Evolutionary conservation across 225 moss, liverwort and hornwort species (phyloP).

Genomic region (Pseudisothecium myosuroides): DNA sequence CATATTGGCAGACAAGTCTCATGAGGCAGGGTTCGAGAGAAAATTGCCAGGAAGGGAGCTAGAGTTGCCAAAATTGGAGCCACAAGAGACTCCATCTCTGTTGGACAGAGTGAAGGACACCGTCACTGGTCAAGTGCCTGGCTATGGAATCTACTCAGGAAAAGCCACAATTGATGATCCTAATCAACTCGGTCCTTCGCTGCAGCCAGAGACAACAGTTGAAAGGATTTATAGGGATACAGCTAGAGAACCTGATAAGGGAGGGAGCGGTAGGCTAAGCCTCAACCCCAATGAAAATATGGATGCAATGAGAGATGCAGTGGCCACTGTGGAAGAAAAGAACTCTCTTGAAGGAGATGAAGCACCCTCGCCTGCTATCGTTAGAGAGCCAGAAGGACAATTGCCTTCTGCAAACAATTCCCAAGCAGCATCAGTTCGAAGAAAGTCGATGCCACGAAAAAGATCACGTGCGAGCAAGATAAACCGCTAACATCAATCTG

Average conservation of each 20-base stretch:
- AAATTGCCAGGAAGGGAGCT: background rate
- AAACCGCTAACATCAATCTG: background rate
- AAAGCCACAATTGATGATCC: slow-evolving; percentile 3
- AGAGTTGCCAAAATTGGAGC: background rate
- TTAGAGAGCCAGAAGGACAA: background rate
- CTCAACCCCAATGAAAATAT: background rate
- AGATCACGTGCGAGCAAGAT: background rate
- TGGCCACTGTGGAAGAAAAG: background rate
- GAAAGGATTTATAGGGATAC: background rate
- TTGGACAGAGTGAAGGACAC: slow-evolving; percentile 16
- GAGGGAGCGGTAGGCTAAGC: background rate
- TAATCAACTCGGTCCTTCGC: background rate
- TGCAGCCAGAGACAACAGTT: background rate
- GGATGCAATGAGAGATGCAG: background rate
- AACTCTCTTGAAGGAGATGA: background rate
- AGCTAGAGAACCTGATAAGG: background rate
- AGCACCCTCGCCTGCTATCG: background rate
- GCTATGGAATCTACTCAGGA: slow-evolving; percentile 2
- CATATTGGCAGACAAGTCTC: background rate
- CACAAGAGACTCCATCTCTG: background rate
- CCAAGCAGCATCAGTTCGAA: background rate
- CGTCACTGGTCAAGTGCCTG: slow-evolving; percentile 17
- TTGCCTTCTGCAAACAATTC: background rate
- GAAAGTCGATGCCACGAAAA: background rate
- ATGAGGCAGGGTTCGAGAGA: slow-evolving; percentile 14